Percentiles rank a stretch among this genome's conserved stretches.
Evolutionary conservation across 441 rosid genomes (phyloP).

Genomic region (Biscutella auriculata): DNA sequence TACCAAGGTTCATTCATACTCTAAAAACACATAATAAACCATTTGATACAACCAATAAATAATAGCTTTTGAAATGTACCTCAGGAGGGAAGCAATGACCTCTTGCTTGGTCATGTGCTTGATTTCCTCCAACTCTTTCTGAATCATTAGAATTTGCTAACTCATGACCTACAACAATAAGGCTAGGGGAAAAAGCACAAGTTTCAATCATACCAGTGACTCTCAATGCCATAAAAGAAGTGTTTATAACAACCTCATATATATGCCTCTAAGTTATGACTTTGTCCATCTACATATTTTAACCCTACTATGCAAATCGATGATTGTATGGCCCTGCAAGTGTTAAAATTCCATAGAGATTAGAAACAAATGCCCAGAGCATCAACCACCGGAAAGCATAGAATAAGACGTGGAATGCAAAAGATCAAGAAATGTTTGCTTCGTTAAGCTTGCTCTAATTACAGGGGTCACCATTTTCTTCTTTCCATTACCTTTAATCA

Average conservation of each 20-base stretch:
- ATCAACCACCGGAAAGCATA: no score
- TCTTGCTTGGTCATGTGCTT: constrained; percentile 80
- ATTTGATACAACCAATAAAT: background rate
- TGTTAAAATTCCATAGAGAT: no score
- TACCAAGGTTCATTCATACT: no score
- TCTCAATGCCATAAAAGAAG: constrained; percentile 93
- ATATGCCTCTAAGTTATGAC: constrained; percentile 94
- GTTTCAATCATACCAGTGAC: constrained; percentile 58
- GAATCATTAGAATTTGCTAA: background rate
- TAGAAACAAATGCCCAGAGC: no score
- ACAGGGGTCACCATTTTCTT: constrained; percentile 91
- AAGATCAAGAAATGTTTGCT: no score
- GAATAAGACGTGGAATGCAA: no score
- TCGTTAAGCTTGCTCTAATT: constrained; percentile 81
- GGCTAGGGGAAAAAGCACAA: background rate
- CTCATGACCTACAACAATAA: background rate
- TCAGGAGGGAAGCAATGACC: constrained; percentile 81
- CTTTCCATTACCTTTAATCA: constrained; percentile 41
- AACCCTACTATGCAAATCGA: constrained; percentile 94
- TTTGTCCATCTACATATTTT: constrained; percentile 98
- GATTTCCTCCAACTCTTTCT: constrained; percentile 80
- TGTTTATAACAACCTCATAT: constrained; percentile 99
- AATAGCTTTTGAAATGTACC: constrained; percentile 25
- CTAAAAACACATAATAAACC: background rate
- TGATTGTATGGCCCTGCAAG: constrained; percentile 83